Base-by-base conservation (phyloP, 768 basidiomycete genomes). In the Hygrophorus pudorinus region DNA sequence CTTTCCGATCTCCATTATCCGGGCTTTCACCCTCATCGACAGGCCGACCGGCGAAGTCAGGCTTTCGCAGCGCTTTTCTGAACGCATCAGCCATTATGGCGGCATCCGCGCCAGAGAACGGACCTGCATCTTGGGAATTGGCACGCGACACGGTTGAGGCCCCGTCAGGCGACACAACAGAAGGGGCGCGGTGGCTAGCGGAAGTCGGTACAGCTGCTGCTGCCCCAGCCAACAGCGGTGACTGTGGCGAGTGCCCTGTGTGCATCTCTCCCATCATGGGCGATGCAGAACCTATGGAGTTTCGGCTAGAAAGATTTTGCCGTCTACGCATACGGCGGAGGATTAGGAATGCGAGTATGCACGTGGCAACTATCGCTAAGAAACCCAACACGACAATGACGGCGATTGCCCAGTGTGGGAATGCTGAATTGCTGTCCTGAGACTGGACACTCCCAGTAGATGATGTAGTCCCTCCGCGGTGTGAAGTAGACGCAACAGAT, bases 31-130 rank as follows among this genome's bases (percentile, higher is more conserved):
- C 79, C 57, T 88, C 87, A 54, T 85, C 84, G 11, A 79, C 72
- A 2, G 79, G 73, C 43, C 71, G 59, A 14, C 62, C 75, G n/a
- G 81, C 73, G 60, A 92, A 93, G 57, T 89, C 88, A 8, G 91
- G 90, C 59, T 90, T 90, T 59, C 90, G 73, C 56, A 94, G 67
- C 51, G 85, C 85, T 59, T 84, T 79, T 55, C 91, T 72, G 65
- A 93, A 94, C 5, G 91, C 91, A 65, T 89, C 82, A 32, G 90
- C 89, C 79, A 93, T 87, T 58, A 91, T 85, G 31, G 86, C 87
- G 42, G 91, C 91, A 61, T 94, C 90, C 16, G 84, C 81, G 14
- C 78, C 81, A 36, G 81, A 82, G 63, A 92, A 83, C 8, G 79
- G 82, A 9, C 76, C 85, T 34, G 76, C 67, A 43, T 81, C 79